phyloP scores from a whole-genome alignment of 2,329 filamentous ascomycete genomes.

The Fusarium devonianum region DNA sequence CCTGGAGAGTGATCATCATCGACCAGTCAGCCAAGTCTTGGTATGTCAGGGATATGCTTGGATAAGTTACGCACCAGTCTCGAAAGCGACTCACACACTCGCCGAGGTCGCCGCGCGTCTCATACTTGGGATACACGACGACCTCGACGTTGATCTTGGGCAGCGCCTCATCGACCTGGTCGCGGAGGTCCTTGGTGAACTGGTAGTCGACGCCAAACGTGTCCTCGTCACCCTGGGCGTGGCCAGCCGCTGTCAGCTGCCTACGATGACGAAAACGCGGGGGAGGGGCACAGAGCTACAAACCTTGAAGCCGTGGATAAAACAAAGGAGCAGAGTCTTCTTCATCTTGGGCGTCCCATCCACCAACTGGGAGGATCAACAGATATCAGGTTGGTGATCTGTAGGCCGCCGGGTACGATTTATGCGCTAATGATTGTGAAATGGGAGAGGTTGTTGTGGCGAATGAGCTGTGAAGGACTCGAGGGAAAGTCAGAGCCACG shows the following conservation, averaged over 20 bases:
- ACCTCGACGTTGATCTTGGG: slow-evolving; percentile 73
- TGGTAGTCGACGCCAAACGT: slow-evolving; percentile 72
- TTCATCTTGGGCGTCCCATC: slow-evolving; percentile 52
- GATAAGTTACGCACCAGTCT: slow-evolving; percentile 65
- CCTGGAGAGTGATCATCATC: slow-evolving; percentile 54
- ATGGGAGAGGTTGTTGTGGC: slow-evolving; percentile 8
- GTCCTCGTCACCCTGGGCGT: slow-evolving; percentile 71
- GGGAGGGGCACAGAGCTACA: slow-evolving; percentile 14
- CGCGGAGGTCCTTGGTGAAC: slow-evolving; percentile 76
- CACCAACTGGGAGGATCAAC: slow-evolving; percentile 4
- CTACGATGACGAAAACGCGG: slow-evolving; percentile 4
- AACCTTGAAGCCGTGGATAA: slow-evolving; percentile 89
- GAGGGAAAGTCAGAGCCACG: too few relatives aligned
- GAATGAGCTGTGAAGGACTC: too few relatives aligned
- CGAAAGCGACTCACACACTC: slow-evolving; percentile 76
- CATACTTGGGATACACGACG: slow-evolving; percentile 80
- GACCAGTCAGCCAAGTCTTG: background rate
- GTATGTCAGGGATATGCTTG: background rate
- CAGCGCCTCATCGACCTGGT: slow-evolving; percentile 68
- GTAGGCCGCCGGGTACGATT: background rate
- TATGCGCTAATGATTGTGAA: background rate
- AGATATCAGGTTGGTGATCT: slow-evolving; percentile 3
- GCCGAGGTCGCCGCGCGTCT: slow-evolving; percentile 79
- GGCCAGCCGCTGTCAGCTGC: slow-evolving; percentile 12
- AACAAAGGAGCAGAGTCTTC: slow-evolving; percentile 81